Conservation (phyloP, 306 rosid species). For the Sindora glabra region DNA sequence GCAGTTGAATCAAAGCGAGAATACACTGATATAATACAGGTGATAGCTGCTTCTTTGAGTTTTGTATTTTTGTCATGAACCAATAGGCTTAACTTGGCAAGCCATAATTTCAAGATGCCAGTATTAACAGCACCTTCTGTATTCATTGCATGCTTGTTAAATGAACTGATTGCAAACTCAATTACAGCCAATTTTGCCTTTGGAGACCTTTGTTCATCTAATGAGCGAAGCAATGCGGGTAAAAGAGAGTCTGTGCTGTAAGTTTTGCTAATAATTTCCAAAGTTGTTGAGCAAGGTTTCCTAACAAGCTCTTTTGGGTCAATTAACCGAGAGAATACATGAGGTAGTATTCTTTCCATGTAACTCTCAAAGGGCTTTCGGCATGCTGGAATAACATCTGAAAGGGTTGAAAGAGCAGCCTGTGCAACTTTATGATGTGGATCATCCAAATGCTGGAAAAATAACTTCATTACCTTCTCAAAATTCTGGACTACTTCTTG, state of each 20-base stretch:
- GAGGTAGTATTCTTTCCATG: slow-evolving; percentile 93
- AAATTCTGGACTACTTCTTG: slow-evolving; percentile 88
- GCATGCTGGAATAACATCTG: slow-evolving; percentile 81
- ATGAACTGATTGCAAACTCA: slow-evolving; percentile 80
- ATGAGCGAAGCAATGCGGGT: slow-evolving; percentile 91
- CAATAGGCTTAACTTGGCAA: slow-evolving; percentile 79
- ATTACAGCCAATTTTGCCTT: slow-evolving; percentile 98
- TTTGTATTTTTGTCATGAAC: slow-evolving; percentile 84
- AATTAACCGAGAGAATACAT: slow-evolving; percentile 92
- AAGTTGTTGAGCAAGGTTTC: slow-evolving; percentile 73
- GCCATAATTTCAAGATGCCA: slow-evolving; percentile 95
- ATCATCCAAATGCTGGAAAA: slow-evolving; percentile 97
- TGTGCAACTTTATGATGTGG: slow-evolving; percentile 99
- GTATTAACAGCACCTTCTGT: slow-evolving; percentile 79
- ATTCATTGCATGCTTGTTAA: slow-evolving; percentile 72
- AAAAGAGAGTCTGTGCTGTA: slow-evolving; percentile 83
- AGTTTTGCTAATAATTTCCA: slow-evolving; percentile 80
- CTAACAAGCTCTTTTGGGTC: slow-evolving; percentile 97
- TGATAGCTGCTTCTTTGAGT: slow-evolving; percentile 90
- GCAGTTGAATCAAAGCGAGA: slow-evolving; percentile 87
- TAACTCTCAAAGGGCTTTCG: slow-evolving; percentile 92
- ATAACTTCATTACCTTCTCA: slow-evolving; percentile 98
- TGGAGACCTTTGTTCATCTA: slow-evolving; percentile 97
- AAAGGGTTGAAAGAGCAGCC: slow-evolving; percentile 96
- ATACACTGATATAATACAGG: slow-evolving; percentile 93